Conservation (phyloP, 164 flowering plant genomes). For the Tinospora cordifolia region DNA sequence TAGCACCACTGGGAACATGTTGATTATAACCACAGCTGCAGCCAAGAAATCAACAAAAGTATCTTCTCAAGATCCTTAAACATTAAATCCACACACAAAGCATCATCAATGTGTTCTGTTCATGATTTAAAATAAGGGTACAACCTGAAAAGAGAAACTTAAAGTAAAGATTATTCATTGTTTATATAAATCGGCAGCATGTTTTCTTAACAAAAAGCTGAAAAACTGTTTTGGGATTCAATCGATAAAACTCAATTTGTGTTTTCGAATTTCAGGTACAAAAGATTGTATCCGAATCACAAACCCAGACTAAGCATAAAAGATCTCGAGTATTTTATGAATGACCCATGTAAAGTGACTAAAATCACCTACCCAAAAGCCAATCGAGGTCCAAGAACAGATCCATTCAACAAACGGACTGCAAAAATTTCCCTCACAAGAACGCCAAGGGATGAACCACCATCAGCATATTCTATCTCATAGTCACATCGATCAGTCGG, state of each 20-base stretch:
- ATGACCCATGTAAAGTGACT: neutral
- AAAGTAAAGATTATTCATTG: too few species aligned
- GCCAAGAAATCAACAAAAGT: constrained; percentile 19
- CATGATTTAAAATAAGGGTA: too few species aligned
- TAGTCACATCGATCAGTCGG: constrained; percentile 77
- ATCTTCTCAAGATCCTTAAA: neutral
- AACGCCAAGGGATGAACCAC: constrained; percentile 77
- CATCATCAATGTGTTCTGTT: too few species aligned
- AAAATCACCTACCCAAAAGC: constrained; percentile 9
- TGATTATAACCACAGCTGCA: constrained; percentile 93
- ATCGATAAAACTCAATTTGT: too few species aligned
- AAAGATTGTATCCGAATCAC: too few species aligned
- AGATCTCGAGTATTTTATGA: too few species aligned
- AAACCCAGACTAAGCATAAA: too few species aligned
- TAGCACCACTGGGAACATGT: constrained; percentile 28
- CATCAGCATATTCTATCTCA: constrained; percentile 85
- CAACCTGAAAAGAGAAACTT: too few species aligned
- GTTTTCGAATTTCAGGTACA: too few species aligned
- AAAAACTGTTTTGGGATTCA: too few species aligned
- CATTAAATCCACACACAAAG: neutral
- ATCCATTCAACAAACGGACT: constrained; percentile 18
- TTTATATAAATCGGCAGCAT: too few species aligned
- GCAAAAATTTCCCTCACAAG: constrained; percentile 54
- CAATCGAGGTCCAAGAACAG: constrained; percentile 4
- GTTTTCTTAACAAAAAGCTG: too few species aligned